Conservation (phyloP, 306 rosid species). For the Cucurbita moschata region DNA sequence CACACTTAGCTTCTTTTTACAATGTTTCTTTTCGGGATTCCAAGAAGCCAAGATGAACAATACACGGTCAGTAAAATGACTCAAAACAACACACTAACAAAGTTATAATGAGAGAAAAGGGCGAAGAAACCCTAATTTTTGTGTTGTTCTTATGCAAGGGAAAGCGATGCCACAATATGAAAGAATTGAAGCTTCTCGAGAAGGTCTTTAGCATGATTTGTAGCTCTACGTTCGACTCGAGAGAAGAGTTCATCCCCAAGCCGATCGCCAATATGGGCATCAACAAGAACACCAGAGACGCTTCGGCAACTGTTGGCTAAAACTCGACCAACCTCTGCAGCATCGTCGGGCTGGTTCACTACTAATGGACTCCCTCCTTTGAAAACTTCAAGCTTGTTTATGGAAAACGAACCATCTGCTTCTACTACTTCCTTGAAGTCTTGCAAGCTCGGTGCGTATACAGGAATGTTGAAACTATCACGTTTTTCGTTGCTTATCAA, state of each 20-base stretch:
- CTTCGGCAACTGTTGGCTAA: slow-evolving; percentile 66
- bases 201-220: slow-evolving; percentile 50
- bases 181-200: slow-evolving; percentile 73
- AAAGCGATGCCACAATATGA: slow-evolving; percentile 89
- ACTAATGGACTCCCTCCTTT: slow-evolving; percentile 97
- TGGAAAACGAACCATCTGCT: slow-evolving; percentile 61
- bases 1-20: too few relatives aligned
- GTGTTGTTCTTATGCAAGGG: slow-evolving; percentile 19
- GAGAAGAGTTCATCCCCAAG: slow-evolving; percentile 58
- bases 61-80: neutral
- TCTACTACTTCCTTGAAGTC: slow-evolving; percentile 88
- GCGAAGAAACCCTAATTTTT: neutral
- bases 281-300: slow-evolving; percentile 74
- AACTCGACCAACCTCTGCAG: slow-evolving; percentile 54
- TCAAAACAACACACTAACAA: neutral
- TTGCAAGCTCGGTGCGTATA: slow-evolving; percentile 75
- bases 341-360: slow-evolving; percentile 56
- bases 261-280: slow-evolving; percentile 80
- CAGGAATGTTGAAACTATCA: slow-evolving; percentile 74
- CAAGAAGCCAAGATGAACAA: too few relatives aligned
- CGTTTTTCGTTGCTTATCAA: slow-evolving; percentile 54
- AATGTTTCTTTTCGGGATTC: too few relatives aligned
- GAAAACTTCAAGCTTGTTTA: slow-evolving; percentile 74
- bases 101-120: neutral
- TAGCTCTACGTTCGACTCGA: slow-evolving; percentile 45